Evolutionary conservation across 2,329 filamentous ascomycete species (phyloP).

Genomic region (Sordariomycetes sp.): DNA sequence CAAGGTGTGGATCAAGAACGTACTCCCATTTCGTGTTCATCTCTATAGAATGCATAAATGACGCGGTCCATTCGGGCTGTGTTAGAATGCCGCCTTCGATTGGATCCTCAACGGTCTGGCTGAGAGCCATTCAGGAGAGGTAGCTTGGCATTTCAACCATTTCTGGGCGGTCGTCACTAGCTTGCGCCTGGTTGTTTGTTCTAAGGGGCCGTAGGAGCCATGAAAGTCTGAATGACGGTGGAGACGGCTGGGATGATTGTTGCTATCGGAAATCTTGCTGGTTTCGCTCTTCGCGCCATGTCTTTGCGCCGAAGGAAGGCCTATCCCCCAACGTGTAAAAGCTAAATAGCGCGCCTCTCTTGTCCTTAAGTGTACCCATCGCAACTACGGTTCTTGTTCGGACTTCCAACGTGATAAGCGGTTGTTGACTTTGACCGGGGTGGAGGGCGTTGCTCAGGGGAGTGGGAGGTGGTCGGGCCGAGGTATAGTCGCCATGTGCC

Average conservation of each 20-base stretch:
- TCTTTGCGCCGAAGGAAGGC: background rate
- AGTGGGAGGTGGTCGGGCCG: background rate
- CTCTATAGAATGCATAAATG: background rate
- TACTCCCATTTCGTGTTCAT: background rate
- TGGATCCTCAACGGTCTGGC: background rate
- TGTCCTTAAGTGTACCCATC: constrained; percentile 7
- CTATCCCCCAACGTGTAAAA: background rate
- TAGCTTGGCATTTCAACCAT: background rate
- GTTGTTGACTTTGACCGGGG: constrained; percentile 1
- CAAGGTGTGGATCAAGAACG: background rate
- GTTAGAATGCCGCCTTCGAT: background rate
- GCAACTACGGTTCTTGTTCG: background rate
- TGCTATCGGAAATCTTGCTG: background rate
- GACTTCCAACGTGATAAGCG: background rate
- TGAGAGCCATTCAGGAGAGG: background rate
- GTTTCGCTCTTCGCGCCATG: background rate
- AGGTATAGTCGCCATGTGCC: background rate
- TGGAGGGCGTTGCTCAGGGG: too few species aligned
- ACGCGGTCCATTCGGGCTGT: background rate
- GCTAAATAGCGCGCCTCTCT: constrained; percentile 6
- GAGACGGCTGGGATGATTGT: background rate
- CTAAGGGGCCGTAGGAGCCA: background rate
- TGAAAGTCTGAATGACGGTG: background rate
- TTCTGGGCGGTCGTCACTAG: background rate
- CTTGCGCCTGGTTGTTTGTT: background rate